Conservation (phyloP, 305 asterid species). For the Fraxinus latifolia region DNA sequence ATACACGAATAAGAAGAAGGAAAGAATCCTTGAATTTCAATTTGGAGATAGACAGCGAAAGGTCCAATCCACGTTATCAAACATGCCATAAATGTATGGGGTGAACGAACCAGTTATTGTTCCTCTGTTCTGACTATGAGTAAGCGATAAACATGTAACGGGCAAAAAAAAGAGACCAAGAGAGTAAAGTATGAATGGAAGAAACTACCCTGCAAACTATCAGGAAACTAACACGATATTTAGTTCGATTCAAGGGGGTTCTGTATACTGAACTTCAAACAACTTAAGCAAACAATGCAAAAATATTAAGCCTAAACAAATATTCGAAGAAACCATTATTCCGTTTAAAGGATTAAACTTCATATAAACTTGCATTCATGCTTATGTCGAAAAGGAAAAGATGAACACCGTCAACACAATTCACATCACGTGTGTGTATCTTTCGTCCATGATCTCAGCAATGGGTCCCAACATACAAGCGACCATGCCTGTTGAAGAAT, state of each 20-base stretch:
- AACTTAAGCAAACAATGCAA: not conserved
- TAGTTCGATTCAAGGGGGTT: not conserved
- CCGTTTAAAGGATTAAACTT: not conserved
- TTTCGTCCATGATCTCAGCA: not conserved
- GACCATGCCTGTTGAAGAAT: not conserved
- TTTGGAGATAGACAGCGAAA: not conserved
- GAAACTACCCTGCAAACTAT: not conserved
- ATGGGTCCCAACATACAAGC: not conserved
- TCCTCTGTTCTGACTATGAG: not conserved
- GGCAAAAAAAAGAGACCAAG: not conserved
- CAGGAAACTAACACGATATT: not conserved
- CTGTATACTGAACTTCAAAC: not conserved
- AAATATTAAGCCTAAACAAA: not conserved
- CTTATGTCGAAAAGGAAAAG: not conserved
- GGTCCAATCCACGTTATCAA: not conserved
- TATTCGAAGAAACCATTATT: not conserved
- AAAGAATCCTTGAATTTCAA: not conserved
- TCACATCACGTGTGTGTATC: not conserved
- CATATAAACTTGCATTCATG: not conserved
- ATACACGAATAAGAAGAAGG: not conserved
- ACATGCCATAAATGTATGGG: not conserved
- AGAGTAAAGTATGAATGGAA: not conserved
- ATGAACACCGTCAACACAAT: not conserved
- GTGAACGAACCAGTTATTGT: not conserved
- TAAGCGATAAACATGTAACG: not conserved